Conservation (phyloP, 495 filamentous ascomycete genomes). For the Astrothelium subdiscretum region DNA sequence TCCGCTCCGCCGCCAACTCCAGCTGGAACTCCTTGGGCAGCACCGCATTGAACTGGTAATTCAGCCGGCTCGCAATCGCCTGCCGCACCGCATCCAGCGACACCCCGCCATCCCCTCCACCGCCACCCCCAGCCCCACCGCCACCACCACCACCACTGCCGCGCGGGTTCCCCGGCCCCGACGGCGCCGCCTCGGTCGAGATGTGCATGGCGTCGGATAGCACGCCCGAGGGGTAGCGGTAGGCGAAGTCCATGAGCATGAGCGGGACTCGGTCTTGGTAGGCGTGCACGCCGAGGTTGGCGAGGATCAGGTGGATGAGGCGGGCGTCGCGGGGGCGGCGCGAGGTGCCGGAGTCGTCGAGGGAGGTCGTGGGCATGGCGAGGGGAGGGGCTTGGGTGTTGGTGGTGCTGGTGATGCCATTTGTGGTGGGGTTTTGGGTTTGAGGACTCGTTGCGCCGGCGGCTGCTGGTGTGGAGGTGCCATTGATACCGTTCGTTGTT, state of each 20-base stretch:
- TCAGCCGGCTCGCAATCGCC: constrained; percentile 50
- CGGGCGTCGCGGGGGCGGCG: constrained; percentile 84
- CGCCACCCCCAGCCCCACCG: constrained; percentile 7
- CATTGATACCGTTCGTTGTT: not conserved
- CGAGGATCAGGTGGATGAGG: constrained; percentile 81
- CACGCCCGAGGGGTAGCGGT: constrained; percentile 62
- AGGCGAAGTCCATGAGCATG: constrained; percentile 92
- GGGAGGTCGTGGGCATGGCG: constrained; percentile 38
- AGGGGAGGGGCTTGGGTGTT: constrained; percentile 21
- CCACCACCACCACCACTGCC: not conserved
- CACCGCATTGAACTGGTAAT: constrained; percentile 52
- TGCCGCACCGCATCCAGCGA: constrained; percentile 47
- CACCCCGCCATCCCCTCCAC: constrained; percentile 31
- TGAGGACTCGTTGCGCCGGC: not conserved
- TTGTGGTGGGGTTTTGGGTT: not conserved
- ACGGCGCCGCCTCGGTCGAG: constrained; percentile 40
- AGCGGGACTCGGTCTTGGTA: constrained; percentile 93
- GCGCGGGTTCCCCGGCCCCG: not conserved
- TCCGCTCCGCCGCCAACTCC: constrained; percentile 72
- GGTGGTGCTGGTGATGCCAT: not conserved
- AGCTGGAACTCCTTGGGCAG: constrained; percentile 78
- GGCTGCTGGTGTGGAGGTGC: not conserved
- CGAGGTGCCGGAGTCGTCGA: constrained; percentile 45
- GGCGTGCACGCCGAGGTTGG: constrained; percentile 70
- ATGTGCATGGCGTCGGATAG: constrained; percentile 56